Evolutionary conservation across 2,329 filamentous ascomycete species (phyloP), one percentile per base, ranked within the genome.

Genomic region (Monosporascus cannonballus): DNA sequence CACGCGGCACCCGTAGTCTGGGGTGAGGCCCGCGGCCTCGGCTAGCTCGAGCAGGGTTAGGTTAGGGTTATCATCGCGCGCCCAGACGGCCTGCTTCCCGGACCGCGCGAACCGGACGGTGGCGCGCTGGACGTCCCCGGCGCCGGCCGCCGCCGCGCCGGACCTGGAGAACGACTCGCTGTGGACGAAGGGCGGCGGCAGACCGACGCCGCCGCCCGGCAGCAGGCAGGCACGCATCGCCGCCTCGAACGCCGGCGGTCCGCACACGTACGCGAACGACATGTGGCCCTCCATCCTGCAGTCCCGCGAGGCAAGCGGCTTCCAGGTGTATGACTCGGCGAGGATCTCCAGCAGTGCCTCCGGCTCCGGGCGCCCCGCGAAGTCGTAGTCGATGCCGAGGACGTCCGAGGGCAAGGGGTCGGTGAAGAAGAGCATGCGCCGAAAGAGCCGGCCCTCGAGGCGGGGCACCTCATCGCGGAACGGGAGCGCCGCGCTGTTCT

Each of bases 1-100:
- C 20, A 56, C 53, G 11, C 61, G 54, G 48, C 61, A 63, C 6
- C 59, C 61, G 44, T 57, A 58, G 44, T 64, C 62, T 1, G 61
- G 61, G 17, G 57, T 52, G 39, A 62, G 49, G n/a, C 62, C 59
- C 47, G 57, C 15, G 5, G 56, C 55, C 54, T 64, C 61, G 30
- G 61, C 59, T 15, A 64, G 52, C 45, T 63, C 61, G 22, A 63
- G 48, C 42, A 64, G 52, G 14, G 58, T 60, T 45, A 54, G 11
- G 20, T 22, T 22, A 22, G 1, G 60, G 57, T 7, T 22, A 22
- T 56, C 38, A 1, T 57, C 59, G 22, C 48, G 55, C 2, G 34
- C 48, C 61, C 59, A 64, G 4, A 49, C 57, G 7, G 56, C 56
- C 7, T 53, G 49, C 18, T 51, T 41, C 6, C 54, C 50, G n/a